Evolutionary conservation across 768 basidiomycete genomes (phyloP), one percentile per base, ranked within the genome.

Genomic region (Suillus spraguei): DNA sequence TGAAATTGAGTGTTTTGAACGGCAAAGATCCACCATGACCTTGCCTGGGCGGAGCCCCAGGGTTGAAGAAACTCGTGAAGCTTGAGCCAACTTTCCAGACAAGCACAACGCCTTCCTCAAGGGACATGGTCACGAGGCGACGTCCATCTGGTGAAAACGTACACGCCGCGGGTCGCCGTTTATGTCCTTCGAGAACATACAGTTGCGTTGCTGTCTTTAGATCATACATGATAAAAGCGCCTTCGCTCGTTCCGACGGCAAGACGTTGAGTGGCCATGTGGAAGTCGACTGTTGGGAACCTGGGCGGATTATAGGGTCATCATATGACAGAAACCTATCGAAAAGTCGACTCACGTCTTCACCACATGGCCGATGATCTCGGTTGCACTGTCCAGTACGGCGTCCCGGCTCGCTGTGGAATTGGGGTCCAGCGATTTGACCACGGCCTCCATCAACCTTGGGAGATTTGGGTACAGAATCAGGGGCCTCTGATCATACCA

Each of bases 21-120:
- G 97, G 94, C 55, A 91, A 84, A 0, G 90, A 89, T 17, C 94
- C 91, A 32, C 84, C 80, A 68, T 87, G 84, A 0, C 95, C 95
- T 75, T 98, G 95, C 36, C 94, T 80, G 6, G 97, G 97, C 2
- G 95, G 96, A 8, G 90, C 91, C 2, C 96, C 96, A 2, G 93
- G 88, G 72, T 88, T 89, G 72, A 99, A 95, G 74, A 99, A 88
- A 66, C 94, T 95, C 28, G 88, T 82, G 66, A 99, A 85, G 70
- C 93, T 94, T 10, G 87, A 83, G 0, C 97, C 97, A 6, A 98
- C 95, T 71, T 98, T 98, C 97, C 97, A 99, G 16, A 97, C 93
- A 14, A 94, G 83, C 6, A 95, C 90, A 5, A 85, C 80, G 33
- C 87, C 87, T 71, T 98, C 95, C 65, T 91, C 92, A 32, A 99